Base-by-base conservation (phyloP, 176 grass and related monocot genomes). In the Phoenix dactylifera region DNA sequence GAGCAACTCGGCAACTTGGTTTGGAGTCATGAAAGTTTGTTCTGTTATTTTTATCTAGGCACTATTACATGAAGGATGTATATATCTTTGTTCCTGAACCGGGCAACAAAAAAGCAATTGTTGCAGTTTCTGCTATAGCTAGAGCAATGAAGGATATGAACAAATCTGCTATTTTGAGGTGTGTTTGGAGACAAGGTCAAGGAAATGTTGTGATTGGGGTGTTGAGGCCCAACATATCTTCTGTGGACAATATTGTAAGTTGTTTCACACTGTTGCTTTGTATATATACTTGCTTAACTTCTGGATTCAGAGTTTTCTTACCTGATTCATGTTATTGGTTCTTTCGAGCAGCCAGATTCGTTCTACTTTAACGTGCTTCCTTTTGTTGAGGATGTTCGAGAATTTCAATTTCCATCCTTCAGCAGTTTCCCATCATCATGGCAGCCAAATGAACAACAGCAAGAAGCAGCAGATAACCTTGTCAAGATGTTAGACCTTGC, bases 291-390 rank as follows among this genome's bases (percentile, higher is more conserved):
- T 44, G 35, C 1, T 44, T 44, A 7, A 32, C 35, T 44, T 7
- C 4, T 28, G 10, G 35, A 44, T 44, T 44, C 35, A 44, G 35
- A 44, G 2, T 44, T 35, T 44, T 44, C 35, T 44, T 14, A 14
- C 2, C 7, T 14, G 2, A 44, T 12, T 44, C 35, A 44, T 44
- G 14, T 44, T 12, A 3, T 44, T 44, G 35, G 10, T 61, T 75
- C 24, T 63, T 18, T 15, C 57, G 39, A 64, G 57, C 83, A 97
- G 93, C 64, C 79, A 70, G 93, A 97, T 80, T 91, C 93, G 6
- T 97, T 97, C 72, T 91, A 78, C 78, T 91, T 91, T 53, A 97
- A 88, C 54, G 68, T 91, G 68, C 81, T 97, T 66, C 93, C 93
- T 62, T 97, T 97, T 78, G 73, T 81, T 59, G 93, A 97, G 78